Evolutionary conservation across 1,284 basidiomycete genomes (phyloP), one percentile per base, ranked within the genome.

Genomic region (Bjerkandera adusta): DNA sequence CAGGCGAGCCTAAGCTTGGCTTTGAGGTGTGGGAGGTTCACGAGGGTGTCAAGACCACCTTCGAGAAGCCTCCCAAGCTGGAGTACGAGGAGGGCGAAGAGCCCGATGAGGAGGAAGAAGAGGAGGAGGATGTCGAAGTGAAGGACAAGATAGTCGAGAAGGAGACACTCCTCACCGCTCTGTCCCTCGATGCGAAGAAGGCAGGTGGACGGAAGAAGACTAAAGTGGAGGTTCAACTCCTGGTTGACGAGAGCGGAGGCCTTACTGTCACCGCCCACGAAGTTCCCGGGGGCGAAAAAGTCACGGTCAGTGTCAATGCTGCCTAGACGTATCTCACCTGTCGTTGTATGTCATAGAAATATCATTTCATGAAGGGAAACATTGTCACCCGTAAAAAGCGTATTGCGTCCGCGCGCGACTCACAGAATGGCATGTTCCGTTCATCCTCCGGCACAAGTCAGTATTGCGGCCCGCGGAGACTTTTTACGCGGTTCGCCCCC

Each of bases 11-110:
- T 54, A 70, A 68, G 49, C 69, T 92, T 38, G 83, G 79, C 12
- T 76, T 96, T 51, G 91, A 95, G 66, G 69, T 98, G 34, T 94
- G 90, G 84, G 91, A 98, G 67, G 90, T 88, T 36, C 81, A 83
- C 53, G 85, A 92, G 58, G 79, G 79, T 11, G 77, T 97, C 60
- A 84, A 87, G 58, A 71, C 91, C 16, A 88, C 92, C 55, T 83
- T 79, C 57, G 71, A 81, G 20, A 75, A 76, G 43, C 71, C 70
- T 1, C 69, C 73, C 1, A 74, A 71, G 49, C 49, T 69, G n/a
- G 75, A 77, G 25, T 66, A 70, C 12, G 72, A 75, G 10, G 76
- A 77, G 8, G 79, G 76, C 32, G 74, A 72, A 32, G 79, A 79
- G 32, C 78, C 78, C 33, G 76, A 72, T 5, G 76, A 75, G 1